These are phyloP conservation scores for Pythium myriotylum DNA, from an alignment of 352 stramenopile genomes.

Conservation along the genomic window DNA sequence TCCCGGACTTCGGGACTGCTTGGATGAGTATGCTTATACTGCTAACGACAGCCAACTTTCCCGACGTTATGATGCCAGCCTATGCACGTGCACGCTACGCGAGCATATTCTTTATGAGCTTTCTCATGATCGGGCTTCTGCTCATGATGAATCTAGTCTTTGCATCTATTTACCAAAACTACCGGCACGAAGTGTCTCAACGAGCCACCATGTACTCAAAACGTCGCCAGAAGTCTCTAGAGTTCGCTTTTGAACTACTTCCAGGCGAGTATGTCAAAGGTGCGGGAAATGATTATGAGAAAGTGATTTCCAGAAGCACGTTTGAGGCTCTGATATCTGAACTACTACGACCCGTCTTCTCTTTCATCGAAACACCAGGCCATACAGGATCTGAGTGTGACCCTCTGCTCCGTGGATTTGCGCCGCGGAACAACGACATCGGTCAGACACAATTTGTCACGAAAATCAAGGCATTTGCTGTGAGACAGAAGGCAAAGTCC, in stretches of 20 bases:
- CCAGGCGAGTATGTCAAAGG: conserved; percentile 23
- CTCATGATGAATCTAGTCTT: conserved; percentile 85
- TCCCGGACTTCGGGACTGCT: conserved; percentile 50
- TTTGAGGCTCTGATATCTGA: conserved; percentile 22
- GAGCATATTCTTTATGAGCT: conserved; percentile 72
- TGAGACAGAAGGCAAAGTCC: conserved; percentile 25
- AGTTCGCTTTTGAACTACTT: conserved; percentile 50
- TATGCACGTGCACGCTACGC: conserved; percentile 48
- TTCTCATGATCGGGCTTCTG: conserved; percentile 69
- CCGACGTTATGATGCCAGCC: conserved; percentile 78
- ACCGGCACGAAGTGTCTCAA: conserved; percentile 46
- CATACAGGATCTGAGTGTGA: not conserved
- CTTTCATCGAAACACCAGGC: conserved; percentile 16
- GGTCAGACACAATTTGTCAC: conserved; percentile 13
- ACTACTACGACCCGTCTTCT: conserved; percentile 22
- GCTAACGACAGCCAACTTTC: conserved; percentile 83
- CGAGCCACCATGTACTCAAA: conserved; percentile 31
- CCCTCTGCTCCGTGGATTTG: too few relatives aligned
- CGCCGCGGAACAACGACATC: too few relatives aligned
- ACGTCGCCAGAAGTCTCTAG: conserved; percentile 48
- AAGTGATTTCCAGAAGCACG: conserved; percentile 19
- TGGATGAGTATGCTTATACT: conserved; percentile 68
- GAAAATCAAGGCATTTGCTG: conserved; percentile 27
- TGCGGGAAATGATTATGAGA: conserved; percentile 5
- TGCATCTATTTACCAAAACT: conserved; percentile 73